Conservation (phyloP, 2,329 filamentous ascomycete genomes). For the Botrytis hyacinthi region DNA sequence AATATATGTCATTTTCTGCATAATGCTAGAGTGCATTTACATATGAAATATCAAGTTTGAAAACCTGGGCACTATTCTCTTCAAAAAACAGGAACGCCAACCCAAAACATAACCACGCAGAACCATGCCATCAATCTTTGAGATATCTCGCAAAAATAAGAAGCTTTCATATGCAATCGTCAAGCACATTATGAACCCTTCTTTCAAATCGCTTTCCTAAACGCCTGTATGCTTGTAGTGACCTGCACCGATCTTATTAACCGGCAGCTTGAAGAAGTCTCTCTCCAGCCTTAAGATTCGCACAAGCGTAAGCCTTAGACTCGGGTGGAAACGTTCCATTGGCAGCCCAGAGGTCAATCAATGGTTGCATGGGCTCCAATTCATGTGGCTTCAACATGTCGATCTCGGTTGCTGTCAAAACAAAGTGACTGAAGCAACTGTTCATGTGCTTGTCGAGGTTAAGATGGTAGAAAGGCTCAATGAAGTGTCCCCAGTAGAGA, state of each 20-base stretch:
- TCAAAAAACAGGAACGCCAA: conserved; percentile 17
- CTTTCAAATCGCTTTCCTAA: conserved; percentile 21
- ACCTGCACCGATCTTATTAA: conserved; percentile 17
- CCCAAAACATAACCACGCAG: conserved; percentile 13
- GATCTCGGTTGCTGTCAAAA: conserved; percentile 75
- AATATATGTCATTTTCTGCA: conserved; percentile 4
- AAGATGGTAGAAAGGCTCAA: conserved; percentile 79
- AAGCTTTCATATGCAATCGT: conserved; percentile 20
- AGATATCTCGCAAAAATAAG: conserved; percentile 12
- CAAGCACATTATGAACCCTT: conserved; percentile 16
- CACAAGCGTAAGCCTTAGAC: conserved; percentile 64
- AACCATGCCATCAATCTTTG: conserved; percentile 13
- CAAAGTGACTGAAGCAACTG: conserved; percentile 83
- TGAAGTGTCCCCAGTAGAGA: conserved; percentile 94
- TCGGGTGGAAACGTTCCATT: conserved; percentile 84
- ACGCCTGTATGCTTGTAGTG: conserved; percentile 19
- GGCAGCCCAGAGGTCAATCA: conserved; percentile 88
- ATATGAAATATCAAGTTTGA: conserved; percentile 4
- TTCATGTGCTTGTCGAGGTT: conserved; percentile 80
- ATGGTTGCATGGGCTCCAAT: conserved; percentile 90
- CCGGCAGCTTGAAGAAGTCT: conserved; percentile 46
- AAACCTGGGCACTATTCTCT: conserved; percentile 8
- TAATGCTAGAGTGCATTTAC: conserved; percentile 5
- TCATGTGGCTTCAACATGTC: conserved; percentile 86
- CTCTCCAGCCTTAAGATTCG: conserved; percentile 60